Conservation (phyloP, 1,139 yeast genomes). For the Taiozyma onychis region DNA sequence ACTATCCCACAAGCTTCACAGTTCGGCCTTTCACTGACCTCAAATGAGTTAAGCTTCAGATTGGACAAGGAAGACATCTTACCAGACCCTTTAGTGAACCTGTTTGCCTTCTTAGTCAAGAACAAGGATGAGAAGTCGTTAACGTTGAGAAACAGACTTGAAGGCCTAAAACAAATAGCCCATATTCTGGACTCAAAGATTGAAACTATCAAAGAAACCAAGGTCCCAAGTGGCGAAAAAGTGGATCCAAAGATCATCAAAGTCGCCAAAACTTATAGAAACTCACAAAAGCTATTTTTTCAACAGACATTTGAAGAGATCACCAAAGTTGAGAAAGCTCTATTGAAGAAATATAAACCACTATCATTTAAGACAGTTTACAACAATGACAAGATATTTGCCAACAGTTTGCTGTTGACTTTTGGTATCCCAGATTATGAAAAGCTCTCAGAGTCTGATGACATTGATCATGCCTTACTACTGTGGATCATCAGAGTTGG, state of each 20-base stretch:
- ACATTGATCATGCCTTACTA: constrained; percentile 55
- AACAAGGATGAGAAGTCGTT: constrained; percentile 37
- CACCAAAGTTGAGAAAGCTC: constrained; percentile 44
- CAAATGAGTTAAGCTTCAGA: constrained; percentile 26
- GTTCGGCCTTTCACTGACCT: constrained; percentile 42
- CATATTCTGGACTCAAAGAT: constrained; percentile 46
- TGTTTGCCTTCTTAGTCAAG: constrained; percentile 48
- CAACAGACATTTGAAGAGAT: constrained; percentile 41
- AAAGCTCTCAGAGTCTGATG: constrained; percentile 39
- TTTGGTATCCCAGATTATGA: constrained; percentile 55
- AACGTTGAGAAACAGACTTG: constrained; percentile 48
- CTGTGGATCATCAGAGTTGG: constrained; percentile 58
- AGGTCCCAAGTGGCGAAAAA: constrained; percentile 5
- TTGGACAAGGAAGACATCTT: constrained; percentile 31
- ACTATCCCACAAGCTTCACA: constrained; percentile 27
- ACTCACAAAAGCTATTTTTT: constrained; percentile 43
- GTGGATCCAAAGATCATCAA: constrained; percentile 17
- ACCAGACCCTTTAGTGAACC: constrained; percentile 41
- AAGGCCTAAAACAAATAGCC: constrained; percentile 53
- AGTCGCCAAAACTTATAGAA: constrained; percentile 34
- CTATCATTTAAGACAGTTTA: constrained; percentile 50
- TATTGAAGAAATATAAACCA: constrained; percentile 40
- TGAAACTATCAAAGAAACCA: constrained; percentile 27
- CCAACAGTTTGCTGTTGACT: constrained; percentile 47
- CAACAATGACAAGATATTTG: constrained; percentile 50